phyloP scores from a whole-genome alignment of 495 filamentous ascomycete genomes.

The Aspergillus leporis region DNA sequence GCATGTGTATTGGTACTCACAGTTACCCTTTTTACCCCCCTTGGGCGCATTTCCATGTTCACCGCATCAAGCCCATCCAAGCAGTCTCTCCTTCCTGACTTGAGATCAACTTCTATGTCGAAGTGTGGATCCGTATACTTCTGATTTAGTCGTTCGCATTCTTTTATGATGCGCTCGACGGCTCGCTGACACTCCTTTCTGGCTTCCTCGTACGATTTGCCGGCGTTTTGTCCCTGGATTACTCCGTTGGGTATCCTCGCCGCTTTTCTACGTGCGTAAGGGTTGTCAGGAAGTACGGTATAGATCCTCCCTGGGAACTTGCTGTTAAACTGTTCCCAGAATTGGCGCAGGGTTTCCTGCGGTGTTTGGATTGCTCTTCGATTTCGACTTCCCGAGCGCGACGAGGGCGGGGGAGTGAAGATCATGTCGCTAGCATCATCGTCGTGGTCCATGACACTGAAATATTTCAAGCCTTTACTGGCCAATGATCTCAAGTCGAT shows the following conservation, averaged over 20 bases:
- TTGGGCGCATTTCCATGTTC: conserved; percentile 50
- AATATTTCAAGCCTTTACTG: neutral
- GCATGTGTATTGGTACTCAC: conserved; percentile 30
- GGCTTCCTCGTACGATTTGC: conserved; percentile 72
- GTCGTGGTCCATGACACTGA: conserved; percentile 35
- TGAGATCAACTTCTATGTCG: conserved; percentile 80
- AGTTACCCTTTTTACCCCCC: conserved; percentile 64
- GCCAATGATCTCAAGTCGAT: neutral
- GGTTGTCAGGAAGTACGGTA: conserved; percentile 72
- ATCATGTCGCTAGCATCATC: conserved; percentile 32
- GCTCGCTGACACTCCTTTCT: conserved; percentile 66
- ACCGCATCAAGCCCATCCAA: conserved; percentile 58
- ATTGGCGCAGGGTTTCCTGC: conserved; percentile 71
- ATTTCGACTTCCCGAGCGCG: conserved; percentile 38
- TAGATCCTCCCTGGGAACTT: conserved; percentile 62
- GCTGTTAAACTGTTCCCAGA: conserved; percentile 76
- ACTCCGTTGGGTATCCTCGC: conserved; percentile 53
- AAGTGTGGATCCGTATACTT: conserved; percentile 91
- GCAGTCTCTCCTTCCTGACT: conserved; percentile 57
- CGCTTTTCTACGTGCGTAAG: conserved; percentile 63
- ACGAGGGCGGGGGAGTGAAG: conserved; percentile 34
- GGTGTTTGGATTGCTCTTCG: conserved; percentile 60
- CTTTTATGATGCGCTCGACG: conserved; percentile 77
- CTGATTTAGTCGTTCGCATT: conserved; percentile 82
- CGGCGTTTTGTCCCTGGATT: conserved; percentile 56